Conservation (phyloP, 768 basidiomycete genomes). For the Boletus eberwhitei region DNA sequence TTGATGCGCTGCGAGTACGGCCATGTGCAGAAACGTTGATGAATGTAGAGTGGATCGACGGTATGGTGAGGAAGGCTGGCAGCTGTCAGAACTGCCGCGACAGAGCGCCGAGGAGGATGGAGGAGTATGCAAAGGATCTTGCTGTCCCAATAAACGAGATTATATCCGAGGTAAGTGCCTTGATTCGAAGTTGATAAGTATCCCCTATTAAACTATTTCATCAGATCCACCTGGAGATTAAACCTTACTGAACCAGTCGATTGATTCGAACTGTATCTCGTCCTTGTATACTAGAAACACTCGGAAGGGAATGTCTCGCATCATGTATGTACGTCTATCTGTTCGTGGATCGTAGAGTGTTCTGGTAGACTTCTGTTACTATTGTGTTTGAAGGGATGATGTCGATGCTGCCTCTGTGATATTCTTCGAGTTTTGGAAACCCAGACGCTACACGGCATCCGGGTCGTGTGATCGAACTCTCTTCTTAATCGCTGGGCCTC, state of each 20-base stretch:
- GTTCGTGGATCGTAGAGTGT: background rate
- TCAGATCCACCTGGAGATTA: conserved; percentile 28
- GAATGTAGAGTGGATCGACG: conserved; percentile 31
- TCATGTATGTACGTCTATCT: conserved; percentile 5
- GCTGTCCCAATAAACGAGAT: conserved; percentile 26
- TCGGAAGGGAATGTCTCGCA: background rate
- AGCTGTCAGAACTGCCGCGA: conserved; percentile 30
- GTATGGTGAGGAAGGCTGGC: conserved; percentile 29
- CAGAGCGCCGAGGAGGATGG: conserved; percentile 30
- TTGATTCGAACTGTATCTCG: conserved; percentile 10
- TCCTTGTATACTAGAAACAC: background rate
- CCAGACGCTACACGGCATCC: background rate
- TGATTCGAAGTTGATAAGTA: background rate
- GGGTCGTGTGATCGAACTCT: background rate
- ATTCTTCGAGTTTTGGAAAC: background rate
- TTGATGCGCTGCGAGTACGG: conserved; percentile 30
- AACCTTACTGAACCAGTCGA: conserved; percentile 25
- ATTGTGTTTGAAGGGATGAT: background rate
- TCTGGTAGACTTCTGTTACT: background rate
- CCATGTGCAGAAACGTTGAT: conserved; percentile 30
- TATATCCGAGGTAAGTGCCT: conserved; percentile 26
- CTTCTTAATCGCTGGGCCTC: background rate
- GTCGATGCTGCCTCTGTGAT: background rate
- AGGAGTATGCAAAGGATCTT: conserved; percentile 29
- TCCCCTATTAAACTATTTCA: background rate